Base-by-base conservation (phyloP, 345 rosid species). In the Ricinus communis region DNA sequence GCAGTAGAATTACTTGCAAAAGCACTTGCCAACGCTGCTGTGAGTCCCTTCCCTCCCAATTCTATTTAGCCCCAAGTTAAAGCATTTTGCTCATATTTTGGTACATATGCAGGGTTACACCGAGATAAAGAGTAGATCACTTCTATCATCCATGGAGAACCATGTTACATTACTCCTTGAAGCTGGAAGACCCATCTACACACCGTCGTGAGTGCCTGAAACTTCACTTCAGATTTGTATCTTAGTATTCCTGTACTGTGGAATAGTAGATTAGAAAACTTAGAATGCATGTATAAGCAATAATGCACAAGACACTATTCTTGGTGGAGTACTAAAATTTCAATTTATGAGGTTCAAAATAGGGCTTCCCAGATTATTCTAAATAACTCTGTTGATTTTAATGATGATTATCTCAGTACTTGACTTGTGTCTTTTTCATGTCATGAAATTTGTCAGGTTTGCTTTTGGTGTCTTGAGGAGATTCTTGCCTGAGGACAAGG, bases 11-110 rank as follows among this genome's bases (percentile, higher is more conserved):
- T 96, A 72, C 96, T 96, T 40, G 85, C 98, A 22, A 96, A 96
- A 83, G 98, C 98, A 71, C 90, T 96, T 57, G 99, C 99, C 27
- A 90, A 91, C 77, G 83, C 91, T n/a, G 83, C 87, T 71, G 99
- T 96, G 73, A 65, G 97, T 81, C 61, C n/a, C 33, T 5, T 14
- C 62, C 19, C 50, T 72, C 24, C 2, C 49, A 31, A 43, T 43
- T 14, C 5, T 28, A 13, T 21, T 0, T 70, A n/a, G n/a, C n/a
- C n/a, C n/a, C n/a, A n/a, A n/a, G n/a, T n/a, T n/a, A n/a, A n/a
- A n/a, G n/a, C n/a, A n/a, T n/a, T 3, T 0, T 2, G 7, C 5
- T 65, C 31, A 47, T 65, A 16, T 30, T 25, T 12, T 64, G 24
- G 4, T 68, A 52, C 24, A 40, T 50, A 57, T 82, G 76, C 85